phyloP scores from a whole-genome alignment of 257 asterid genomes.

The Scutellaria barbata region DNA sequence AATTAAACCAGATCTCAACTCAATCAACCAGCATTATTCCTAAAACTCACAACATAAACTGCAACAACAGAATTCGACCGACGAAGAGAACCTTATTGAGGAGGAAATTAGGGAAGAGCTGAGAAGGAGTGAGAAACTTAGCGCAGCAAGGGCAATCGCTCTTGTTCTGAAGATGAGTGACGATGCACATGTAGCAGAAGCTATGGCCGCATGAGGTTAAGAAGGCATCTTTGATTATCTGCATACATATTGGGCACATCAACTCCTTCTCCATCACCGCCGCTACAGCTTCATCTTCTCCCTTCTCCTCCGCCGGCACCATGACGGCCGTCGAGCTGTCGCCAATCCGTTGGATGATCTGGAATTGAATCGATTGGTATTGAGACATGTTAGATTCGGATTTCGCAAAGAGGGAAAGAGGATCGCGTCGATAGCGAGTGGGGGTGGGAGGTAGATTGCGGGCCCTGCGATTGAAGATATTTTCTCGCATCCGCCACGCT shows the following conservation, averaged over 20 bases:
- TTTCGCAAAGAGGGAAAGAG: not conserved
- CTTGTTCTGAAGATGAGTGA: constrained; percentile 82
- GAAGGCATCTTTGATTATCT: constrained; percentile 72
- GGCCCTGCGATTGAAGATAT: not conserved
- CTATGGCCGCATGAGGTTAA: constrained; percentile 82
- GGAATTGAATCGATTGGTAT: not conserved
- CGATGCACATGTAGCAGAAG: constrained; percentile 86
- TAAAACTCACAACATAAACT: not conserved
- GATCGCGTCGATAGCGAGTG: not conserved
- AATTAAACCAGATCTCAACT: not conserved
- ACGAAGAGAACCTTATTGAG: constrained; percentile 66
- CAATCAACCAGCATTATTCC: not conserved
- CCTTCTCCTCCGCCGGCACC: constrained; percentile 46
- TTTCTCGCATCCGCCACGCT: not conserved
- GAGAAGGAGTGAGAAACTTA: constrained; percentile 61
- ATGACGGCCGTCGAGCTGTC: constrained; percentile 47
- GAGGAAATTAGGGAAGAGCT: constrained; percentile 82
- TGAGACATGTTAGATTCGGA: not conserved
- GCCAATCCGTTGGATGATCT: constrained; percentile 38
- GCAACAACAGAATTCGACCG: not conserved
- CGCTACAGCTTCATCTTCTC: constrained; percentile 33
- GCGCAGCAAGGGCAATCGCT: constrained; percentile 84
- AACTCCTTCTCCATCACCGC: constrained; percentile 57
- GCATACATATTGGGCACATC: constrained; percentile 84
- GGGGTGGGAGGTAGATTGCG: not conserved